Conservation (phyloP, 257 asterid species). For the Solanum etuberosum region DNA sequence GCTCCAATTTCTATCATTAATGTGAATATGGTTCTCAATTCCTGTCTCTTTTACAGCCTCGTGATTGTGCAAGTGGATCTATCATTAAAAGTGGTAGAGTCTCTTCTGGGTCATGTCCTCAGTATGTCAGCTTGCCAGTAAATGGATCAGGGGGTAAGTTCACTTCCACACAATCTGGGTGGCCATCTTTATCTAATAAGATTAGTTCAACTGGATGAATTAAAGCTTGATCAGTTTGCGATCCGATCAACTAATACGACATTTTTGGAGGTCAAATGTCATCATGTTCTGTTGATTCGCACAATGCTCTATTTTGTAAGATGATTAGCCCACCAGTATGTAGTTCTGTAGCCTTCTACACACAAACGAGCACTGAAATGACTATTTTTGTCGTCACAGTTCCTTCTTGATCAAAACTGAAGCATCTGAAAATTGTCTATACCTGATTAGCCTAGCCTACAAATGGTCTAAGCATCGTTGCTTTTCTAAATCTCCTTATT, state of each 20-base stretch:
- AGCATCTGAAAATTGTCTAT: background rate
- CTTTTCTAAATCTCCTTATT: background rate
- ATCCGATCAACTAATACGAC: background rate
- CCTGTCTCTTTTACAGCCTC: conserved; percentile 52
- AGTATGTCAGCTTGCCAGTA: conserved; percentile 63
- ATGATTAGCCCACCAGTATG: background rate
- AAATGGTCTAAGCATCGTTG: background rate
- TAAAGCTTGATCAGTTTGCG: background rate
- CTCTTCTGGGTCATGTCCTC: conserved; percentile 50
- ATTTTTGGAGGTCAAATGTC: background rate
- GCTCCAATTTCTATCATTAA: background rate
- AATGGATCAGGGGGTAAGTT: conserved; percentile 37
- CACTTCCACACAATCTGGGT: background rate
- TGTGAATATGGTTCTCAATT: background rate
- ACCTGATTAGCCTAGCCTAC: background rate
- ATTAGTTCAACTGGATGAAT: background rate
- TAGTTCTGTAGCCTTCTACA: background rate
- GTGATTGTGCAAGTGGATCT: conserved; percentile 45
- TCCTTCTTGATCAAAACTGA: background rate
- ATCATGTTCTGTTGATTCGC: background rate
- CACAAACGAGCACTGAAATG: background rate
- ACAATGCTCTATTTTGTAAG: background rate
- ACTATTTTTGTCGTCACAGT: background rate
- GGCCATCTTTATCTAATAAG: background rate
- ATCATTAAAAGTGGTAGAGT: conserved; percentile 22